A percentile compares a stretch with the other conserved stretches of the same genome.
Evolutionary conservation across 2,329 filamentous ascomycete species (phyloP).

Genomic region (Paramyrothecium sp.): DNA sequence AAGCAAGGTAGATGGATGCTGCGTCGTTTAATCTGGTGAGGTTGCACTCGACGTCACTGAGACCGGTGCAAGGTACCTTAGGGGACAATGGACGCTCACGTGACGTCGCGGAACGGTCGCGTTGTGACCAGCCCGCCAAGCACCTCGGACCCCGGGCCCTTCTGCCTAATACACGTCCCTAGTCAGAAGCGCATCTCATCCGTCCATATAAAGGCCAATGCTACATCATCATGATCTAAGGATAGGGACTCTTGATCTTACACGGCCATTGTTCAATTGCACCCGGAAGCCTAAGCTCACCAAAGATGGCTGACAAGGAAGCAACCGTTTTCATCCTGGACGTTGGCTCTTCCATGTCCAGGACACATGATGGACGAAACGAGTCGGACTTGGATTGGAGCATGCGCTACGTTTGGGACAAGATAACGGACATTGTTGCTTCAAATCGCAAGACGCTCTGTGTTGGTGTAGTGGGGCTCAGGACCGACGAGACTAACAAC

Average conservation of each 20-base stretch:
- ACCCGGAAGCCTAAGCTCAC: no score
- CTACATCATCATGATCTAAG: no score
- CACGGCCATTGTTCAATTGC: no score
- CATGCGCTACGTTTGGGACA: conserved; percentile 94
- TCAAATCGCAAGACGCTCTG: conserved; percentile 66
- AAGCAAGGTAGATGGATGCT: no score
- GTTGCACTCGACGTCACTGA: not conserved
- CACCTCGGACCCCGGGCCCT: conserved; percentile 3
- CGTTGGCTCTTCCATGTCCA: conserved; percentile 80
- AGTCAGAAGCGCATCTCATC: conserved; percentile 7
- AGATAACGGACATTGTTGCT: conserved; percentile 67
- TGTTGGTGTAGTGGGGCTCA: conserved; percentile 77
- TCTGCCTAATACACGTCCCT: conserved; percentile 22
- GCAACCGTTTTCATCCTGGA: conserved; percentile 91
- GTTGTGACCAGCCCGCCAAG: conserved; percentile 6
- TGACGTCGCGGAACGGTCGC: conserved; percentile 27
- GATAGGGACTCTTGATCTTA: no score
- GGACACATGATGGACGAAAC: conserved; percentile 65
- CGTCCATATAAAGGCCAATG: not conserved
- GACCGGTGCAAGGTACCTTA: not conserved
- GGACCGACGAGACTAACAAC: conserved; percentile 76
- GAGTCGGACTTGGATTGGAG: conserved; percentile 86
- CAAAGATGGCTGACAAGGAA: conserved; percentile 85
- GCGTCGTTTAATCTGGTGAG: not conserved
- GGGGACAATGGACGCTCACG: conserved; percentile 24